Evolutionary conservation across 2,329 filamentous ascomycete species (phyloP).

Genomic region (Colletotrichum sp.): DNA sequence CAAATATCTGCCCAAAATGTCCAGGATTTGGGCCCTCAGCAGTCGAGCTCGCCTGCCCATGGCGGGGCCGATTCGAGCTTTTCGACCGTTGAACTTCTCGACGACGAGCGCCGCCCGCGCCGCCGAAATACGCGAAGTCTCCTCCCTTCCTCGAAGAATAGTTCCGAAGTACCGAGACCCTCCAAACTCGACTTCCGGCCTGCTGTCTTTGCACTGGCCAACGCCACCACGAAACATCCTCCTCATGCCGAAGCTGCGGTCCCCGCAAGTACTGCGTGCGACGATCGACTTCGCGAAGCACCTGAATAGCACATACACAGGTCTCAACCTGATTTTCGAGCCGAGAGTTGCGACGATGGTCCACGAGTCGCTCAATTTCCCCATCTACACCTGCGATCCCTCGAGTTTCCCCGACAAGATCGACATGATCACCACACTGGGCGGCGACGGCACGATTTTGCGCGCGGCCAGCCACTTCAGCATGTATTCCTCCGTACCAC

Average conservation of each 20-base stretch:
- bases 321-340: slow-evolving; percentile 84
- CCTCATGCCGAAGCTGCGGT: slow-evolving; percentile 64
- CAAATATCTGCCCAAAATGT: background rate
- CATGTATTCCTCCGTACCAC: slow-evolving; percentile 80
- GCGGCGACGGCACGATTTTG: slow-evolving; percentile 90
- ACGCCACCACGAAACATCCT: slow-evolving; percentile 61
- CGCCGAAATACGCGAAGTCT: slow-evolving; percentile 54
- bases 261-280: slow-evolving; percentile 56
- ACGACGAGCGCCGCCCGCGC: slow-evolving; percentile 33
- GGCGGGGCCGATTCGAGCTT: background rate
- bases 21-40: background rate
- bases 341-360: slow-evolving; percentile 74
- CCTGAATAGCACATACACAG: slow-evolving; percentile 79
- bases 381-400: slow-evolving; percentile 66
- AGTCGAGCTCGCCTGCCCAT: background rate
- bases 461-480: slow-evolving; percentile 80
- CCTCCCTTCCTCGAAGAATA: slow-evolving; percentile 58
- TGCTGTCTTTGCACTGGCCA: slow-evolving; percentile 61
- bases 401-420: slow-evolving; percentile 76
- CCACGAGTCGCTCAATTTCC: slow-evolving; percentile 73
- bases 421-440: slow-evolving; percentile 87
- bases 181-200: slow-evolving; percentile 48
- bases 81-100: background rate
- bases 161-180: slow-evolving; percentile 70
- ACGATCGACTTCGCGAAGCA: slow-evolving; percentile 69